phyloP scores from a whole-genome alignment of 179 eudicot species.

The Silene vulgaris region DNA sequence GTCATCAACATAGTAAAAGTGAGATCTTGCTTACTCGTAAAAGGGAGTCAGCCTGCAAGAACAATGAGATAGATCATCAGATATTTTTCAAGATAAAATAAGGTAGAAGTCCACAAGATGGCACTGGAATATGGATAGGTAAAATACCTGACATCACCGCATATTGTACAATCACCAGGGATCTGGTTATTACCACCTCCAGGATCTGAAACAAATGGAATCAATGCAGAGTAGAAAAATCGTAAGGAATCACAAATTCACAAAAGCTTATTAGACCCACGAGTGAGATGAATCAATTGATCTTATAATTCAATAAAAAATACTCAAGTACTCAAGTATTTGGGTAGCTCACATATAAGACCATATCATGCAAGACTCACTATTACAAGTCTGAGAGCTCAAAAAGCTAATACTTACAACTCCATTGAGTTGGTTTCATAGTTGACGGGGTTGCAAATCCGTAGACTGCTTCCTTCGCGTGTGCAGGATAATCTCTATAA shows the following conservation, averaged over 20 bases:
- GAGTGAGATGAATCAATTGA: not conserved
- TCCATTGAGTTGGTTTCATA: slow-evolving; percentile 98
- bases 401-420: slow-evolving; percentile 51
- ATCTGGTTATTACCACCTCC: slow-evolving; percentile 96
- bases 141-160: slow-evolving; percentile 86
- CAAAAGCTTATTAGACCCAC: not conserved
- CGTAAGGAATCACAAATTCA: not conserved
- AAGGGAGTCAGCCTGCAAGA: slow-evolving; percentile 93
- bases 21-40: slow-evolving; percentile 52
- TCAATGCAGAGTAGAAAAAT: slow-evolving; percentile 12
- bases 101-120: not conserved
- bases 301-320: not conserved
- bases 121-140: not conserved
- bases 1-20: slow-evolving; percentile 9
- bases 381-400: not conserved
- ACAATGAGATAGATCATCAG: slow-evolving; percentile 20
- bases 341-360: not conserved
- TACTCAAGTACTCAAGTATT: not conserved
- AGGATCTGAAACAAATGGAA: slow-evolving; percentile 56
- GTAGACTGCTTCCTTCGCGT: slow-evolving; percentile 68
- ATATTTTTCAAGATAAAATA: not conserved
- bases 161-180: slow-evolving; percentile 72
- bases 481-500: slow-evolving; percentile 84
- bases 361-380: not conserved
- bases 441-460: slow-evolving; percentile 96